Evolutionary conservation across 2,329 filamentous ascomycete genomes (phyloP), one percentile per base, ranked within the genome.

Genomic region (Nigrospora osmanthi): DNA sequence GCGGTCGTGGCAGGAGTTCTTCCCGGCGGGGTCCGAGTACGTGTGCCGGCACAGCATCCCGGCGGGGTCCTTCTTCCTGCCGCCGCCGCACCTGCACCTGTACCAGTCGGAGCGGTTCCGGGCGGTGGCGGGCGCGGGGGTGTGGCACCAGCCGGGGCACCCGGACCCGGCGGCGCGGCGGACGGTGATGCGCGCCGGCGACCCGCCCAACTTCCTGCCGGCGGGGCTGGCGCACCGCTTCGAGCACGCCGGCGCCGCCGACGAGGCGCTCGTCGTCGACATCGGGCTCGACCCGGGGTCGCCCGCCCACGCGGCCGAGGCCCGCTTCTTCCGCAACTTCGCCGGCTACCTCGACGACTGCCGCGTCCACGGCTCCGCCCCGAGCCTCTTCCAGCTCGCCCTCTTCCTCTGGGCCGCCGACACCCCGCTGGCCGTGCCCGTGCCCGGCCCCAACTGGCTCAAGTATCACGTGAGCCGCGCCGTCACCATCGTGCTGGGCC

Each of bases 321-420:
- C 54, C 32, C 43, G 43, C 11, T 57, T 57, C 42, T 57, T 56
- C 38, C 45, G 55, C 23, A 56, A 58, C 44, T 57, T 55, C 49
- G 54, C 56, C 35, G 55, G 54, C 3, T 55, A 58, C 38, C 42
- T 57, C 10, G 54, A 55, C 40, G 55, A 57, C 43, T 56, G 54
- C 44, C 49, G 44, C 35, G 46, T 36, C 11, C 34, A 47, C 1
- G 36, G 45, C 10, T 42, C 42, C 17, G 44, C 41, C n/a, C 55
- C 52, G 4, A 54, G 49, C 39, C n/a, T 54, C 16, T 57, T 58
- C 38, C 54, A 58, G 41, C 41, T 57, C 11, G 44, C 54, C 38
- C 50, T 55, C 11, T 57, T 56, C 31, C 43, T 56, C 13, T 42
- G 52, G n/a, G 45, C 40, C 17, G 53, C 50, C 4, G 53, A 57